Conservation (phyloP, 2,329 filamentous ascomycete species). For the Penicillium sp. region DNA sequence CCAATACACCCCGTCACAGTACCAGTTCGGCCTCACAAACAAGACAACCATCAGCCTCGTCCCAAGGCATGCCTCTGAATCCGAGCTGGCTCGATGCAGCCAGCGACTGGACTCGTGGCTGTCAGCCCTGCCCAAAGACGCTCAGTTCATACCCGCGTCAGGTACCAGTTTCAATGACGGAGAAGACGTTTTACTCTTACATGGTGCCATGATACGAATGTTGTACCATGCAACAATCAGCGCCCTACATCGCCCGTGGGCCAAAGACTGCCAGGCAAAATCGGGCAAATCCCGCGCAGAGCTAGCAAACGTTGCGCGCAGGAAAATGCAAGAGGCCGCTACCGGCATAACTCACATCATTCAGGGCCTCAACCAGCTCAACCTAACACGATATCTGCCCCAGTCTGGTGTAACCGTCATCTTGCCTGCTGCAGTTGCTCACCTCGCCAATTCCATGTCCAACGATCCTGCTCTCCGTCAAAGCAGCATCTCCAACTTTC, state of each 20-base stretch:
- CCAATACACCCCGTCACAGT: constrained; percentile 84
- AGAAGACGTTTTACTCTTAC: constrained; percentile 61
- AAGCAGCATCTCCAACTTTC: constrained; percentile 75
- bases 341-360: constrained; percentile 80
- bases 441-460: constrained; percentile 84
- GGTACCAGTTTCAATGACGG: constrained; percentile 61
- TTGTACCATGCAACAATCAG: constrained; percentile 89
- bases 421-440: constrained; percentile 85
- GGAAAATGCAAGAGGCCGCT: constrained; percentile 80
- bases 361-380: constrained; percentile 70
- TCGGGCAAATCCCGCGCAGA: constrained; percentile 43
- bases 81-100: constrained; percentile 76
- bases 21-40: constrained; percentile 69
- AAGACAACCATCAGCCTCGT: constrained; percentile 80
- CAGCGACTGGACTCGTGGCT: constrained; percentile 76
- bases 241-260: constrained; percentile 83
- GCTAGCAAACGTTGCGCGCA: constrained; percentile 74
- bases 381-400: constrained; percentile 75
- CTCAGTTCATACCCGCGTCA: constrained; percentile 68
- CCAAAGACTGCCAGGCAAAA: constrained; percentile 45
- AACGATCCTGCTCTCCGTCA: constrained; percentile 71
- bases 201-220: constrained; percentile 85
- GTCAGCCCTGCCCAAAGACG: constrained; percentile 69
- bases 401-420: constrained; percentile 87
- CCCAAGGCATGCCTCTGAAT: constrained; percentile 79